Conservation (phyloP, 345 rosid genomes). For the Hibiscus mutabilis region DNA sequence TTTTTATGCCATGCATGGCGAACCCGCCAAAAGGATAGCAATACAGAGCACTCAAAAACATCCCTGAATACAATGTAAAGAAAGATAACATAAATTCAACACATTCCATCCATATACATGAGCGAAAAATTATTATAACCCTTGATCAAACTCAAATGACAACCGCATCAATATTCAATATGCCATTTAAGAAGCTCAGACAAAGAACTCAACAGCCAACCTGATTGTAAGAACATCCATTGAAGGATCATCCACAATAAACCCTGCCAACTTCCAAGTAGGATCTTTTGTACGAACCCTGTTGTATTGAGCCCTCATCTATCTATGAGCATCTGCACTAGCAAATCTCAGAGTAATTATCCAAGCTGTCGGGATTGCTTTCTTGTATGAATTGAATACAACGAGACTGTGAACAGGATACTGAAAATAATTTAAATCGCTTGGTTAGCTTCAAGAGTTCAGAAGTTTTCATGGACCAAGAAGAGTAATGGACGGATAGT, state of each 20-base stretch:
- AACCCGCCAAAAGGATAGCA: conserved; percentile 78
- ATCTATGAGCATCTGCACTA: conserved; percentile 52
- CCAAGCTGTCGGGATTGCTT: conserved; percentile 97
- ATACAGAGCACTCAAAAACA: conserved; percentile 82
- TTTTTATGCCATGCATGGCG: conserved; percentile 91
- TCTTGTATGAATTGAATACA: conserved; percentile 85
- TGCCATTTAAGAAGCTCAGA: not conserved
- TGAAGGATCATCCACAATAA: conserved; percentile 86
- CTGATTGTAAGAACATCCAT: conserved; percentile 64
- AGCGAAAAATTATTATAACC: too few species aligned
- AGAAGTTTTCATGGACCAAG: too few species aligned
- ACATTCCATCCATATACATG: too few species aligned
- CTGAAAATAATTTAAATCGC: conserved; percentile 44
- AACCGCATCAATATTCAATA: too few species aligned
- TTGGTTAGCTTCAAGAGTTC: too few species aligned
- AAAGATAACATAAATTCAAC: too few species aligned
- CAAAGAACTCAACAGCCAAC: conserved; percentile 25
- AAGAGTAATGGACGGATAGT: conserved; percentile 6
- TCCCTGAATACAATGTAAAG: conserved; percentile 54
- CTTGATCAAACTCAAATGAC: too few species aligned
- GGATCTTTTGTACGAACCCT: conserved; percentile 80
- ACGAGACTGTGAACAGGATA: conserved; percentile 81
- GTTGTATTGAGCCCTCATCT: conserved; percentile 92
- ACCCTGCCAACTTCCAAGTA: conserved; percentile 87
- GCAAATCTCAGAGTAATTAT: conserved; percentile 64